Evolutionary conservation across 495 filamentous ascomycete genomes (phyloP).

Genomic region (Halenospora varia): DNA sequence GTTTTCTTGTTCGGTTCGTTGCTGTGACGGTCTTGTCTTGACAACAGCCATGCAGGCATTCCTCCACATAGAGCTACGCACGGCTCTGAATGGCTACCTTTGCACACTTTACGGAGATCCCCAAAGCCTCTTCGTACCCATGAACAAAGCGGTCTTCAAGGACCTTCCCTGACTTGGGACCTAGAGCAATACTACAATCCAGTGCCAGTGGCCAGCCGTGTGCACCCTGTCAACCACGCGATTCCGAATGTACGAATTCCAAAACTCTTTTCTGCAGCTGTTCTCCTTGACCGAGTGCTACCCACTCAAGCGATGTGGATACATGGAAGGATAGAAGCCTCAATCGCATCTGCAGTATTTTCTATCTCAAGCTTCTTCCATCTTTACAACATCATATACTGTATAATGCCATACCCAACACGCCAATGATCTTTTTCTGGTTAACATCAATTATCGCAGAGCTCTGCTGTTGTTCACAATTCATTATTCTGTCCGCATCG

Average conservation of each 20-base stretch:
- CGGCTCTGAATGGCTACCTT: background rate
- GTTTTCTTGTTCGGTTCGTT: background rate
- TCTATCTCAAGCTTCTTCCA: background rate
- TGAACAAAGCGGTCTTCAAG: background rate
- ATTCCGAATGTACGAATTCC: background rate
- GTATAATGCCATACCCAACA: slow-evolving; percentile 9
- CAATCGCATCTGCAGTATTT: background rate
- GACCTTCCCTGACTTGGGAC: background rate
- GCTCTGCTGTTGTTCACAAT: background rate
- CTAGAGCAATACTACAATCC: background rate
- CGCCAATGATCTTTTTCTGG: background rate
- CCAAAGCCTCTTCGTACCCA: background rate
- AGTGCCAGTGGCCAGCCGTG: slow-evolving; percentile 9
- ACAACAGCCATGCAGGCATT: background rate
- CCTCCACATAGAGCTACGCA: too few species aligned
- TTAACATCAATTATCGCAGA: background rate
- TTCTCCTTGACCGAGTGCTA: background rate
- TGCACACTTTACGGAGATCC: background rate
- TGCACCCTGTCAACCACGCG: slow-evolving; percentile 17
- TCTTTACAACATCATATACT: background rate
- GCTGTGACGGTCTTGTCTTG: background rate
- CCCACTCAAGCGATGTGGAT: slow-evolving; percentile 6
- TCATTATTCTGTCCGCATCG: background rate
- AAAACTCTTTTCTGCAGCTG: background rate
- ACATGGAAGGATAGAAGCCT: background rate